Conservation (phyloP, 305 asterid genomes). For the Coffea humblotiana region DNA sequence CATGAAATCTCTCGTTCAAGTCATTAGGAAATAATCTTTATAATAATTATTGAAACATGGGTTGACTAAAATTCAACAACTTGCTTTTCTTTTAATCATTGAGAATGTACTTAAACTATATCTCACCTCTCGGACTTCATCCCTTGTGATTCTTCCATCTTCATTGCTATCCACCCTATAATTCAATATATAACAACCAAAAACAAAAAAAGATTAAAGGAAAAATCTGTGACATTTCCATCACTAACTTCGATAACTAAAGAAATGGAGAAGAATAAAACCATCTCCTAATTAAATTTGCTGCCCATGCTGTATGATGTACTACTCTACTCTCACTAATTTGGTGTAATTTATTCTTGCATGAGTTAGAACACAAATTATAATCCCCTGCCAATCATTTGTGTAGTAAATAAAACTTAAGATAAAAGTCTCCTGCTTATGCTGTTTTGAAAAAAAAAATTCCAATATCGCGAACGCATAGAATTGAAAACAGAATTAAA, state of each 20-base stretch:
- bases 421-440: too few relatives aligned
- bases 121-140: constrained; percentile 84
- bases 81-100: constrained; percentile 16
- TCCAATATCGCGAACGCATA: too few relatives aligned
- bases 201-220: neutral
- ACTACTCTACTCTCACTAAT: too few relatives aligned
- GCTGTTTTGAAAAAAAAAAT: too few relatives aligned
- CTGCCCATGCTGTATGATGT: neutral
- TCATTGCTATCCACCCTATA: constrained; percentile 87
- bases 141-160: constrained; percentile 87
- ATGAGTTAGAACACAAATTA: too few relatives aligned
- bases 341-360: too few relatives aligned
- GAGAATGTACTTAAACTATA: constrained; percentile 28
- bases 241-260: too few relatives aligned
- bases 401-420: too few relatives aligned
- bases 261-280: neutral
- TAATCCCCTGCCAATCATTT: too few relatives aligned
- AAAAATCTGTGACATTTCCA: too few relatives aligned
- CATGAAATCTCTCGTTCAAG: neutral
- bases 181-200: neutral
- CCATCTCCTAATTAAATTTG: neutral
- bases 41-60: constrained; percentile 20
- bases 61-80: constrained; percentile 35
- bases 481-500: too few relatives aligned
- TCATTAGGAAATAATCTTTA: constrained; percentile 5